Evolutionary conservation across 805 yeast species (phyloP).

Genomic region (Lipomyces chichibuensis): DNA sequence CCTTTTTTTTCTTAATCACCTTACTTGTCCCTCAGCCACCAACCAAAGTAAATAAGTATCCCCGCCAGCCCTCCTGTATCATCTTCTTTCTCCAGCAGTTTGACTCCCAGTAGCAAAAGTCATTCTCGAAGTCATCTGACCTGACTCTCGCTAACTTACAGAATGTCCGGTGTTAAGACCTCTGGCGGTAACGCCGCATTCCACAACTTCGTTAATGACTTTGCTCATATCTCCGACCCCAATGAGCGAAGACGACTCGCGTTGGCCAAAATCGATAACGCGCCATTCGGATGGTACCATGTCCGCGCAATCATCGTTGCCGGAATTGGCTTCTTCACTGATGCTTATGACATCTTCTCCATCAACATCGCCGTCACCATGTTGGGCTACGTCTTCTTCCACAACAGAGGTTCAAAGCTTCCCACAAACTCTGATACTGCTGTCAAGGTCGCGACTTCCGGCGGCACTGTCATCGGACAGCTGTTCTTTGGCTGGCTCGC

Average conservation of each 20-base stretch:
- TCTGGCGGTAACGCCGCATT: constrained; percentile 61
- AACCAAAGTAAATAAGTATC: too few relatives aligned
- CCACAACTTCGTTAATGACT: constrained; percentile 58
- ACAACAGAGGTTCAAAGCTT: constrained; percentile 51
- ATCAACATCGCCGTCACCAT: constrained; percentile 80
- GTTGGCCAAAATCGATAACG: constrained; percentile 60
- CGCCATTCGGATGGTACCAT: constrained; percentile 64
- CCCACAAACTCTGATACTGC: constrained; percentile 77
- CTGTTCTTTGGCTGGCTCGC: constrained; percentile 80
- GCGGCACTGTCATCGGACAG: constrained; percentile 93
- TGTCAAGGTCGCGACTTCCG: constrained; percentile 86
- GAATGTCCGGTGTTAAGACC: constrained; percentile 15
- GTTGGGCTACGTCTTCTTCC: constrained; percentile 79
- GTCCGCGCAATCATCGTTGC: constrained; percentile 48
- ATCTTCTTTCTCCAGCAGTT: too few relatives aligned
- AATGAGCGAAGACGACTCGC: constrained; percentile 63
- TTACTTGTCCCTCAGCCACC: too few relatives aligned
- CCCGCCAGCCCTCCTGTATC: too few relatives aligned
- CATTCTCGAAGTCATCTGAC: too few relatives aligned
- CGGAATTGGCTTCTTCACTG: constrained; percentile 92
- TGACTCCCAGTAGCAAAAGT: too few relatives aligned
- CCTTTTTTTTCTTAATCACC: too few relatives aligned
- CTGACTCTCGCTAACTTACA: not conserved
- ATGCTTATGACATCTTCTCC: constrained; percentile 90
- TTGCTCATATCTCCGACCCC: constrained; percentile 60